Percentiles rank a stretch among this genome's conserved stretches.
Evolutionary conservation across 2,329 filamentous ascomycete species (phyloP).

Genomic region (Pseudogymnoascus sp.): DNA sequence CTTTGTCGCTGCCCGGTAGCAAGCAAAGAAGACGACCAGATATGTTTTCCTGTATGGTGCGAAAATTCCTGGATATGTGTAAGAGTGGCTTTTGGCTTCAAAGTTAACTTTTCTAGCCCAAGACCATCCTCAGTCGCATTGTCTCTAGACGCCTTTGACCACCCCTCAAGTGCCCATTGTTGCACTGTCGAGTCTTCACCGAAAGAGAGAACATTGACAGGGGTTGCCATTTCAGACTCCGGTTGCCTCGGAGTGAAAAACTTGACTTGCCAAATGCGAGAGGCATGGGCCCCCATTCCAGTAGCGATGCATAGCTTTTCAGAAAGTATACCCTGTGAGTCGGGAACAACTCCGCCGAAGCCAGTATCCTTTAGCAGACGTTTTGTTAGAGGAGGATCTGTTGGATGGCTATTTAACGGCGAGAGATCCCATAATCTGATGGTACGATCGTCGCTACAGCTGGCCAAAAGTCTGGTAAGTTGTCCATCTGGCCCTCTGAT

Average conservation of each 20-base stretch:
- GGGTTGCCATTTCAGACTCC: slow-evolving; percentile 11
- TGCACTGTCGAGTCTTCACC: slow-evolving; percentile 78
- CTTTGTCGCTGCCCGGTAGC: background rate
- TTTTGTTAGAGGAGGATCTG: background rate
- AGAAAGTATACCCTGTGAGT: slow-evolving; percentile 1
- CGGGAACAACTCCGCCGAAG: slow-evolving; percentile 36
- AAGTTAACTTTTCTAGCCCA: background rate
- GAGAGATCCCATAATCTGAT: slow-evolving; percentile 77
- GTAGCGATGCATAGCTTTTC: slow-evolving; percentile 49
- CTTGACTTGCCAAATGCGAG: slow-evolving; percentile 79
- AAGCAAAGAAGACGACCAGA: slow-evolving; percentile 65
- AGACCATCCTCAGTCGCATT: background rate
- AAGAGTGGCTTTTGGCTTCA: slow-evolving; percentile 28
- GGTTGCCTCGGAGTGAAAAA: slow-evolving; percentile 40
- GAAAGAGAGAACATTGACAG: slow-evolving; percentile 59
- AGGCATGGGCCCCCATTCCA: slow-evolving; percentile 73
- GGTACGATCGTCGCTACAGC: slow-evolving; percentile 91
- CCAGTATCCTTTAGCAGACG: slow-evolving; percentile 45
- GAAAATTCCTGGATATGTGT: slow-evolving; percentile 46
- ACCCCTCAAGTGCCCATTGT: slow-evolving; percentile 45
- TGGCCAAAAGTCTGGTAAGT: slow-evolving; percentile 60
- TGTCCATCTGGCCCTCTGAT: slow-evolving; percentile 33
- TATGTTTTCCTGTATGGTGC: slow-evolving; percentile 77
- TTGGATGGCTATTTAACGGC: background rate
- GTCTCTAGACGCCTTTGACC: background rate